Evolutionary conservation across 2,329 filamentous ascomycete genomes (phyloP).

Genomic region (Epichloe aotearoae): DNA sequence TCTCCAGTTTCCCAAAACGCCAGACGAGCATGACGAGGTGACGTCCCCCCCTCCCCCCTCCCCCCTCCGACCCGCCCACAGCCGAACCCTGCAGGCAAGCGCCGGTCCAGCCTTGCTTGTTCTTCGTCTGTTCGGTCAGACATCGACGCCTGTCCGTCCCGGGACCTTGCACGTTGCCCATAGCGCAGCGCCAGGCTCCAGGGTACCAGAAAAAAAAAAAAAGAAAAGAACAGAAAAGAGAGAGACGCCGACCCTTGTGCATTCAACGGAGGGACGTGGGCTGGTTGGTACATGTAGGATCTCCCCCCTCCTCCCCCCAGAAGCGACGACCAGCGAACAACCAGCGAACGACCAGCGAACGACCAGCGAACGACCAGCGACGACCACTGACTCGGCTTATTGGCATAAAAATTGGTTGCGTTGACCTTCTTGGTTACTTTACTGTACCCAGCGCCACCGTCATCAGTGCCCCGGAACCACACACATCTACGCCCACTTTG

Average conservation of each 20-base stretch:
- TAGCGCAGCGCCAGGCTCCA: not conserved
- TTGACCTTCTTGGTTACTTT: not conserved
- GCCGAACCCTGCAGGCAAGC: slow-evolving; percentile 5
- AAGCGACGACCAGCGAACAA: not conserved
- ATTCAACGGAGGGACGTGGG: not conserved
- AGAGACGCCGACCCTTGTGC: not conserved
- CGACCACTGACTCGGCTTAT: slow-evolving; percentile 5
- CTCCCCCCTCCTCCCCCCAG: not conserved
- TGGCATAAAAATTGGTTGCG: not conserved
- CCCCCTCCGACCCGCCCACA: slow-evolving; percentile 7
- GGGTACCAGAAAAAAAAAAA: not conserved
- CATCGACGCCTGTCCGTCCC: not conserved
- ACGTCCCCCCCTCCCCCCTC: not conserved
- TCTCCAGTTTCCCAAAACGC: slow-evolving; percentile 3
- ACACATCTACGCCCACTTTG: slow-evolving; percentile 3
- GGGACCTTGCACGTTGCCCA: slow-evolving; percentile 2
- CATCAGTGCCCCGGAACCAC: slow-evolving; percentile 1
- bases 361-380: not conserved
- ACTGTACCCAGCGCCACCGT: slow-evolving; percentile 1
- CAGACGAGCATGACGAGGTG: not conserved
- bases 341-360: not conserved
- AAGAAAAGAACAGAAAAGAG: too few species aligned
- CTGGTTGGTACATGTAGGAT: not conserved
- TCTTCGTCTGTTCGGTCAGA: not conserved
- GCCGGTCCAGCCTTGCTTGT: slow-evolving; percentile 7